These are phyloP conservation scores for Punctularia strigosozonata DNA, from an alignment of 768 basidiomycete genomes.

Conservation along the genomic window DNA sequence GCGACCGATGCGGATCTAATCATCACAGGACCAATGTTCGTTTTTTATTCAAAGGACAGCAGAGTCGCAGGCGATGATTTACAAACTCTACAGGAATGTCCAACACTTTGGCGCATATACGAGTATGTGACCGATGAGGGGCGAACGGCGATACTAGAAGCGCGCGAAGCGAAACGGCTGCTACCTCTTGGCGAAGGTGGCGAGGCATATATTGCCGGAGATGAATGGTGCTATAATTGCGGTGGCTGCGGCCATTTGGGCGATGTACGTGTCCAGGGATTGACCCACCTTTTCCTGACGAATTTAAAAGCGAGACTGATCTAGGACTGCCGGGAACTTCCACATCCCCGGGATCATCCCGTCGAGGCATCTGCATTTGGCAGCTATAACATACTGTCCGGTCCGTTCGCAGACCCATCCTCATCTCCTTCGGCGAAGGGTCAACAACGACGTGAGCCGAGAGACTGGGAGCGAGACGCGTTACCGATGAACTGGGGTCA, in stretches of 20 bases:
- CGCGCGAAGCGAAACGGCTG: constrained; percentile 37
- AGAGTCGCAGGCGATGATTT: too few species aligned
- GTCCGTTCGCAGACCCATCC: constrained; percentile 47
- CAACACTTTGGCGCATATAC: constrained; percentile 73
- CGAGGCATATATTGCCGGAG: constrained; percentile 64
- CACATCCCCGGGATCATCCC: constrained; percentile 28
- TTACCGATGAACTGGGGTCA: constrained; percentile 35
- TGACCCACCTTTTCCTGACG: not conserved
- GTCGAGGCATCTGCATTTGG: constrained; percentile 60
- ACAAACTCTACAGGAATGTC: constrained; percentile 88
- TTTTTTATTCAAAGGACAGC: constrained; percentile 4
- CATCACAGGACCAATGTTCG: constrained; percentile 53
- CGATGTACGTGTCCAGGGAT: constrained; percentile 40
- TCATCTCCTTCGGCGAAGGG: constrained; percentile 16
- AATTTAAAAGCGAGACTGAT: not conserved
- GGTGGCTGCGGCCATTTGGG: constrained; percentile 65
- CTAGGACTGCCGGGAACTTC: constrained; percentile 51
- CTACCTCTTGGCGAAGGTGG: constrained; percentile 55
- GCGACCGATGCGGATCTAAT: constrained; percentile 59
- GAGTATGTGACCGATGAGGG: constrained; percentile 52
- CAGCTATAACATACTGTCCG: constrained; percentile 41
- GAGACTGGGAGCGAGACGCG: constrained; percentile 31
- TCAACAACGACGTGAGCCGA: constrained; percentile 19
- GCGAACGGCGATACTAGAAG: constrained; percentile 28
- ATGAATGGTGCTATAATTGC: constrained; percentile 79